Evolutionary conservation across 805 yeast species (phyloP), one percentile per base, ranked within the genome.

Genomic region (Sugiyamaella qingdaonensis): DNA sequence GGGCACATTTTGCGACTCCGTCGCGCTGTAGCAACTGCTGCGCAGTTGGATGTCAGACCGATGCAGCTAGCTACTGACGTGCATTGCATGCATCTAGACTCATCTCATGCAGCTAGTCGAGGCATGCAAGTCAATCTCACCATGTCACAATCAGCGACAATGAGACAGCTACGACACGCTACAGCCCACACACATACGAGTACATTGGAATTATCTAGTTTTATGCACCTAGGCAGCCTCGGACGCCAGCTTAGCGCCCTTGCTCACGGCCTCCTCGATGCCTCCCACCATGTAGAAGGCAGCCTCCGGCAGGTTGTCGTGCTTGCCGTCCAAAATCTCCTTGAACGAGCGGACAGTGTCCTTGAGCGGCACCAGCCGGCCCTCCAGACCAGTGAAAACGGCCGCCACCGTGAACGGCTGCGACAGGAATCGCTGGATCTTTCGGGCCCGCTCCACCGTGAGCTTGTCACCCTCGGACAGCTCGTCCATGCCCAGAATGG

Each of bases 281-380:
- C 96, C 96, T 81, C 99, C 99, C 78, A 94, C 99, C 99, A 94
- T 94, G 80, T 94, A 94, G 95, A 94, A 94, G 70, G 99, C 99
- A 75, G 86, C 88, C 82, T 94, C 99, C 74, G 99, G 99, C 71
- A 94, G 85, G 81, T 86, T 85, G 79, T 94, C 99, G 82, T 94
- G 90, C 84, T 94, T 94, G 81, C 99, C 99, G 37, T 82, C 97
- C 71, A 94, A 84, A 69, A 94, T 96, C 71, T 84, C 99, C 82
- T 83, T 90, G 92, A 94, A 94, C 57, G 98, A 92, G 64, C 77
- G 73, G 73, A 94, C 79, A 68, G 98, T 94, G 70, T 94, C 98
- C 81, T 88, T 86, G 75, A 94, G 83, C 79, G 97, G 85, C 63
- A 94, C 99, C 75, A 94, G 85, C 75, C 85, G 88, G 80, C 99